These are phyloP conservation scores for Kockiozyma suomiensis DNA, from an alignment of 805 yeast genomes.

Conservation along the genomic window DNA sequence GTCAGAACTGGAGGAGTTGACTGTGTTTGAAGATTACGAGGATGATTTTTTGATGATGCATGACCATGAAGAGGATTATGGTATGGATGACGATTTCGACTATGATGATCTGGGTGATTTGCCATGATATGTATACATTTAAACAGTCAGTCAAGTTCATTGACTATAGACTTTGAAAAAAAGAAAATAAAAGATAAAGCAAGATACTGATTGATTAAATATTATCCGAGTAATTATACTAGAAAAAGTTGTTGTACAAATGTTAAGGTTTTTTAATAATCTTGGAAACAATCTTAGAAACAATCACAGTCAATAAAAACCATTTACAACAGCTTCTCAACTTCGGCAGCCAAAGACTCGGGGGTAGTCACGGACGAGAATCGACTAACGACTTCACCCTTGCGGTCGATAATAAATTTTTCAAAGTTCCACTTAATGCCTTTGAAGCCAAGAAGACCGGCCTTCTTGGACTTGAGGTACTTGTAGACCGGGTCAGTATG, in stretches of 20 bases:
- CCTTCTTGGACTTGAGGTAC: slow-evolving; percentile 66
- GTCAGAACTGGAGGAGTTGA: background rate
- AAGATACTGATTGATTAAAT: too few species aligned
- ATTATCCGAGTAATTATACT: too few species aligned
- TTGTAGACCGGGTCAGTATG: slow-evolving; percentile 78
- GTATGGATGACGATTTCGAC: slow-evolving; percentile 1
- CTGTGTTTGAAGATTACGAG: background rate
- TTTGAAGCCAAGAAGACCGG: slow-evolving; percentile 64
- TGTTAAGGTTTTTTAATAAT: too few species aligned
- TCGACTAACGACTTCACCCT: slow-evolving; percentile 63
- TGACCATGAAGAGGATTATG: background rate
- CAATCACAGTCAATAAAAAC: background rate
- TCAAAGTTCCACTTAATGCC: slow-evolving; percentile 82
- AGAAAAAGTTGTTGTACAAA: background rate
- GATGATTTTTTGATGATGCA: background rate
- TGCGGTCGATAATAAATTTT: slow-evolving; percentile 62
- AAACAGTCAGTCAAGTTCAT: too few species aligned
- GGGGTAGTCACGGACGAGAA: slow-evolving; percentile 74
- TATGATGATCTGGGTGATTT: slow-evolving; percentile 6
- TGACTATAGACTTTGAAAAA: too few species aligned
- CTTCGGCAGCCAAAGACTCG: slow-evolving; percentile 17
- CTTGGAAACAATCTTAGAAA: too few species aligned
- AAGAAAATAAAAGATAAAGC: too few species aligned
- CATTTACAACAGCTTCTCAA: slow-evolving; percentile 16
- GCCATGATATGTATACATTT: background rate